Percentiles rank a stretch among this genome's conserved stretches.
Conservation (phyloP, 2,329 filamentous ascomycete genomes). For the Gnomoniopsis sp. region DNA sequence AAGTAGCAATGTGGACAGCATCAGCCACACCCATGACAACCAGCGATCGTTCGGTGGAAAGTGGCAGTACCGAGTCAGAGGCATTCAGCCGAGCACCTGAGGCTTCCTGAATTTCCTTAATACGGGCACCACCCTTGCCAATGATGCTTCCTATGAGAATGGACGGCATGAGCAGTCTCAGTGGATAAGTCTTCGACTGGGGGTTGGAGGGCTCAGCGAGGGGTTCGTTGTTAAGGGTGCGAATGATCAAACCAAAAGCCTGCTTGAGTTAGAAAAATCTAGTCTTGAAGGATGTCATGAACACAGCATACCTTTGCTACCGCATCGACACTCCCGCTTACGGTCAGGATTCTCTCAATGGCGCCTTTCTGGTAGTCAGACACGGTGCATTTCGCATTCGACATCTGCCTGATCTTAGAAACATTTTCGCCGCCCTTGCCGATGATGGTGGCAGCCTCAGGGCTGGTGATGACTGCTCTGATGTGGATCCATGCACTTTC, state of each 20-base stretch:
- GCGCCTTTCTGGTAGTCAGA: constrained; percentile 97
- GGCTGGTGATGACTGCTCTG: constrained; percentile 93
- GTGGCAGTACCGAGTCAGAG: constrained; percentile 87
- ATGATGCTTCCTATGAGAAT: constrained; percentile 98
- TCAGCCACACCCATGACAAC: constrained; percentile 97
- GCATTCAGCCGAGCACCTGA: constrained; percentile 95
- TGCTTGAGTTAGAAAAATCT: constrained; percentile 31
- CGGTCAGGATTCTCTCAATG: constrained; percentile 94
- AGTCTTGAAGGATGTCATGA: constrained; percentile 4
- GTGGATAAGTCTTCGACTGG: constrained; percentile 94
- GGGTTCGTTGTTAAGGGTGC: constrained; percentile 95
- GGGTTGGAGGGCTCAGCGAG: constrained; percentile 83
- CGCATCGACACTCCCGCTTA: constrained; percentile 93
- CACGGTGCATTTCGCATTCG: constrained; percentile 96
- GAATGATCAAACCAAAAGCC: constrained; percentile 97
- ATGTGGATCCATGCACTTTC: constrained; percentile 97
- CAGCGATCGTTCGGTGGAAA: constrained; percentile 95
- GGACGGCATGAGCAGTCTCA: constrained; percentile 91
- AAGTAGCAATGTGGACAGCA: constrained; percentile 97
- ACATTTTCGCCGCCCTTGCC: constrained; percentile 99
- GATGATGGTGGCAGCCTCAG: constrained; percentile 95
- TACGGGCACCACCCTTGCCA: constrained; percentile 91
- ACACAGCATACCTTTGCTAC: constrained; percentile 76
- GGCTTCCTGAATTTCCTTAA: constrained; percentile 97
- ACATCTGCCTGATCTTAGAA: constrained; percentile 90